Evolutionary conservation across 768 basidiomycete genomes (phyloP).

Genomic region (Suillus sp.): DNA sequence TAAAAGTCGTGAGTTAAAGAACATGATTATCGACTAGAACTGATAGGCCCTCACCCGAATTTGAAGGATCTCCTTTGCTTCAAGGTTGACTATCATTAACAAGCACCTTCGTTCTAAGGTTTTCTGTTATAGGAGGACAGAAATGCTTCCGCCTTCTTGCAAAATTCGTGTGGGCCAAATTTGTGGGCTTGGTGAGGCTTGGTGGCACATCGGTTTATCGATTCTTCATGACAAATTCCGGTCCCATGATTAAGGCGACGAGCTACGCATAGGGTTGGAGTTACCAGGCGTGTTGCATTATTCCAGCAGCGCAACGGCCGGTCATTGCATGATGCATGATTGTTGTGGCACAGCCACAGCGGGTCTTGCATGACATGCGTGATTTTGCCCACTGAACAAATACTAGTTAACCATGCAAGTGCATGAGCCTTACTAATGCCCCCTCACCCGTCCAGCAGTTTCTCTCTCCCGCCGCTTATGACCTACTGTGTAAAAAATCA

Average conservation of each 20-base stretch:
- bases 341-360: background rate
- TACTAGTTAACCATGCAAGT: background rate
- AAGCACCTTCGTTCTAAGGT: background rate
- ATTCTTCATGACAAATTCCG: slow-evolving; percentile 9
- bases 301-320: background rate
- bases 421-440: background rate
- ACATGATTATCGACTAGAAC: background rate
- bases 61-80: background rate
- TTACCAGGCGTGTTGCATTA: background rate
- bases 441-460: background rate
- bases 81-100: background rate
- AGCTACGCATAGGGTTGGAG: background rate
- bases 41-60: background rate
- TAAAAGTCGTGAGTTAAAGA: slow-evolving; percentile 1
- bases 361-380: background rate
- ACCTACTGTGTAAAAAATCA: background rate
- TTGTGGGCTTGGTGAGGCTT: background rate
- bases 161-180: background rate
- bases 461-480: background rate
- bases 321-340: background rate
- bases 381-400: background rate
- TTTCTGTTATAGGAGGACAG: background rate
- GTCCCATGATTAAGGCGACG: background rate
- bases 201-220: slow-evolving; percentile 3
- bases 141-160: background rate